Evolutionary conservation across 2,329 filamentous ascomycete genomes (phyloP).

Genomic region (Fusarium annulatum): DNA sequence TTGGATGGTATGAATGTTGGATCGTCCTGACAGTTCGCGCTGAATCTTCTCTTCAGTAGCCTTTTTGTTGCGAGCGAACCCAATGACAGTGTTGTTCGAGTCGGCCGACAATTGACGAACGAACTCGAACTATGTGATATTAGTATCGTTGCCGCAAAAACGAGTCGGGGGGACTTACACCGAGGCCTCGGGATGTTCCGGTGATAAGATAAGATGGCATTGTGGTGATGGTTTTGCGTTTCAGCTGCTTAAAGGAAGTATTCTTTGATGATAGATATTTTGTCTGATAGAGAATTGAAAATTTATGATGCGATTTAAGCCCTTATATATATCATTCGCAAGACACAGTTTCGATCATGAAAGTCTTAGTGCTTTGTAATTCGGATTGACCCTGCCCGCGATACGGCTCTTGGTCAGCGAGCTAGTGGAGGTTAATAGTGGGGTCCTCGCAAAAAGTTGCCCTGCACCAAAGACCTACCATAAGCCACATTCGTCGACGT

Average conservation of each 20-base stretch:
- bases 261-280: background rate
- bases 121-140: conserved; percentile 45
- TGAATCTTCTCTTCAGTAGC: conserved; percentile 53
- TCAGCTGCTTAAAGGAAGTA: background rate
- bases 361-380: conserved; percentile 15
- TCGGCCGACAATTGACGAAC: conserved; percentile 56
- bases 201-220: conserved; percentile 36
- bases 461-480: rapidly evolving
- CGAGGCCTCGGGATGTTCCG: conserved; percentile 37
- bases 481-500: too few relatives aligned
- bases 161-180: background rate
- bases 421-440: background rate
- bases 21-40: conserved; percentile 43
- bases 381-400: background rate
- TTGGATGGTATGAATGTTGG: conserved; percentile 28
- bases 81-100: conserved; percentile 54
- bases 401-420: background rate
- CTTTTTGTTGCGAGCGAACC: conserved; percentile 57
- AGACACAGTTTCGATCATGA: background rate
- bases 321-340: background rate
- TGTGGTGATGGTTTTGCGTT: background rate
- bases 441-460: conserved; percentile 24
- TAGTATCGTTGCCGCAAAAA: rapidly evolving
- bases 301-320: rapidly evolving
- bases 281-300: rapidly evolving